Evolutionary conservation across 768 basidiomycete species (phyloP).

Genomic region (Myochromella boudieri): DNA sequence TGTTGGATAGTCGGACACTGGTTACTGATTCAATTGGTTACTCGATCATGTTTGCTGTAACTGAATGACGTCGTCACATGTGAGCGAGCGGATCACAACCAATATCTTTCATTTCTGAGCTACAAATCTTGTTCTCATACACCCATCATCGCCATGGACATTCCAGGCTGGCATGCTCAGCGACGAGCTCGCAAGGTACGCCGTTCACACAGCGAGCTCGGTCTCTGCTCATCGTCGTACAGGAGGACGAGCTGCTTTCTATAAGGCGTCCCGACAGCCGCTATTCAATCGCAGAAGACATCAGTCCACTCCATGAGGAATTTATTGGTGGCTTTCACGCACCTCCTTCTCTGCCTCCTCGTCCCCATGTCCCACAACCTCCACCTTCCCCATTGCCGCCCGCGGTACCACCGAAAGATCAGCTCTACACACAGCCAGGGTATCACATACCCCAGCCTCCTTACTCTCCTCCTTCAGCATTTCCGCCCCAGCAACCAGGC

Average conservation of each 20-base stretch:
- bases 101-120: not conserved
- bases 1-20: conserved; percentile 50
- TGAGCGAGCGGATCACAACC: conserved; percentile 15
- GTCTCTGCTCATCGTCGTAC: conserved; percentile 5
- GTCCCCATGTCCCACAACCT: conserved; percentile 24
- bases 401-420: conserved; percentile 49
- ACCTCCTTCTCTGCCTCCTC: conserved; percentile 28
- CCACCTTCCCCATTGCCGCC: conserved; percentile 46
- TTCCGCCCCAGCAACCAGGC: conserved; percentile 15
- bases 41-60: not conserved
- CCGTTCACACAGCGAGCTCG: conserved; percentile 5
- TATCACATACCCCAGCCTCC: conserved; percentile 11
- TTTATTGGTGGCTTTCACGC: conserved; percentile 58
- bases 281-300: conserved; percentile 54
- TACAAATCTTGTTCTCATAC: not conserved
- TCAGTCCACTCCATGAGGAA: conserved; percentile 59
- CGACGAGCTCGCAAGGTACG: conserved; percentile 59
- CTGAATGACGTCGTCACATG: conserved; percentile 7
- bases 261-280: conserved; percentile 41
- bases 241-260: conserved; percentile 34
- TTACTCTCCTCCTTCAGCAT: not conserved
- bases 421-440: conserved; percentile 22
- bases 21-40: too few relatives aligned
- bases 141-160: conserved; percentile 54
- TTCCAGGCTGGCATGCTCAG: conserved; percentile 73